These are phyloP conservation scores for Bipolaris bicolor DNA, from an alignment of 2,329 filamentous ascomycete genomes.

Conservation along the genomic window DNA sequence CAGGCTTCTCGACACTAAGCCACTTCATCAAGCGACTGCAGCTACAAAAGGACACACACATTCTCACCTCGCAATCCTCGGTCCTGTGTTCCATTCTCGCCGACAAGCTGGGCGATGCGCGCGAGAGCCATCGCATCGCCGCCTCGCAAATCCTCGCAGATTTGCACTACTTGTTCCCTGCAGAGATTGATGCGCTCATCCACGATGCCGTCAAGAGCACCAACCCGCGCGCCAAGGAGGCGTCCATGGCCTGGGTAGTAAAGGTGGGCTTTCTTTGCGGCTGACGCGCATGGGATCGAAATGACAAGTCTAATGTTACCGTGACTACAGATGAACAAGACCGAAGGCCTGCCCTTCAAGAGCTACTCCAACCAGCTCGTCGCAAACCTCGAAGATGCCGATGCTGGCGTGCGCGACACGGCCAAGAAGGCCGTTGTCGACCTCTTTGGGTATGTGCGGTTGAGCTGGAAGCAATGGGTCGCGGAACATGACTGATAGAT, in stretches of 20 bases:
- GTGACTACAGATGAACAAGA: constrained; percentile 72
- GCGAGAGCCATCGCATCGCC: constrained; percentile 80
- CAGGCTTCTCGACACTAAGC: constrained; percentile 85
- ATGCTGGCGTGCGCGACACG: constrained; percentile 82
- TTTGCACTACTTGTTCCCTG: constrained; percentile 71
- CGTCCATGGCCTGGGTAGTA: constrained; percentile 82
- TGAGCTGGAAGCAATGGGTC: not conserved
- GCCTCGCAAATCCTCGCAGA: constrained; percentile 79
- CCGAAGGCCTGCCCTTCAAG: constrained; percentile 79
- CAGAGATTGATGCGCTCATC: constrained; percentile 80
- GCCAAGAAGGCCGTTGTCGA: constrained; percentile 85
- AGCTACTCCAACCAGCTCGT: constrained; percentile 82
- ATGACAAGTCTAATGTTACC: constrained; percentile 16
- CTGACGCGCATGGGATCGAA: constrained; percentile 1
- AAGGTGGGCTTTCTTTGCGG: constrained; percentile 58
- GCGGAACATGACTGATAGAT: constrained; percentile 22
- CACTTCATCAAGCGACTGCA: constrained; percentile 86
- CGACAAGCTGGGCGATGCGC: constrained; percentile 85
- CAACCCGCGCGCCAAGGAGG: constrained; percentile 84
- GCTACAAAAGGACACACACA: constrained; percentile 79
- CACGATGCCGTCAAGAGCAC: constrained; percentile 78
- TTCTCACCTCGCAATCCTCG: constrained; percentile 71
- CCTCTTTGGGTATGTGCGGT: constrained; percentile 71
- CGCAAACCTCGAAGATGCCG: constrained; percentile 86
- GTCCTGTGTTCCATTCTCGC: constrained; percentile 76